Conservation (phyloP, 202 grass and related monocot genomes). For the Eragrostis tef region DNA sequence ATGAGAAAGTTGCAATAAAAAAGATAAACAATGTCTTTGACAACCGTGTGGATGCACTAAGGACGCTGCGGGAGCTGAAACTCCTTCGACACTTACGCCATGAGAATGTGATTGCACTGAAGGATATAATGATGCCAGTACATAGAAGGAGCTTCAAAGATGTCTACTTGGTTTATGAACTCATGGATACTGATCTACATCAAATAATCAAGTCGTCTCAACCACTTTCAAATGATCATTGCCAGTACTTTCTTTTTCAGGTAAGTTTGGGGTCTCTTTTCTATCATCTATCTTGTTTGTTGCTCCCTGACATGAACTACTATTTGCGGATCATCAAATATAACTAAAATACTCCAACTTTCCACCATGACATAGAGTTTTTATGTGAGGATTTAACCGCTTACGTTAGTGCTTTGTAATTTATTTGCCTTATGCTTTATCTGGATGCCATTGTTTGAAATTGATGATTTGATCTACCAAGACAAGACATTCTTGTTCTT, state of each 20-base stretch:
- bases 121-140: slow-evolving; percentile 90
- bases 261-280: slow-evolving; percentile 29
- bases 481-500: slow-evolving; percentile 11
- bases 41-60: slow-evolving; percentile 73
- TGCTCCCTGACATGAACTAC: neutral
- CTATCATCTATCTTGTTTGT: neutral
- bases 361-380: neutral
- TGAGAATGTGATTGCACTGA: slow-evolving; percentile 79
- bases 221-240: slow-evolving; percentile 75
- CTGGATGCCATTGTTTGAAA: neutral
- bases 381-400: neutral
- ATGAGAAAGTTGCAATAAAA: slow-evolving; percentile 86
- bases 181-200: slow-evolving; percentile 89
- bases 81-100: slow-evolving; percentile 80
- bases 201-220: slow-evolving; percentile 84
- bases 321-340: slow-evolving; percentile 7
- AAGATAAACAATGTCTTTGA: slow-evolving; percentile 90
- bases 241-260: slow-evolving; percentile 93
- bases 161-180: slow-evolving; percentile 86
- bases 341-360: slow-evolving; percentile 4
- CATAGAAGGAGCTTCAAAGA: slow-evolving; percentile 84
- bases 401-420: neutral
- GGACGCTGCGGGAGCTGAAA: slow-evolving; percentile 76
- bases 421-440: slow-evolving; percentile 5
- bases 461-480: neutral